Evolutionary conservation across 352 stramenopile species (phyloP), one percentile per base, ranked within the genome.

Genomic region (Globisporangium megalacanthum): DNA sequence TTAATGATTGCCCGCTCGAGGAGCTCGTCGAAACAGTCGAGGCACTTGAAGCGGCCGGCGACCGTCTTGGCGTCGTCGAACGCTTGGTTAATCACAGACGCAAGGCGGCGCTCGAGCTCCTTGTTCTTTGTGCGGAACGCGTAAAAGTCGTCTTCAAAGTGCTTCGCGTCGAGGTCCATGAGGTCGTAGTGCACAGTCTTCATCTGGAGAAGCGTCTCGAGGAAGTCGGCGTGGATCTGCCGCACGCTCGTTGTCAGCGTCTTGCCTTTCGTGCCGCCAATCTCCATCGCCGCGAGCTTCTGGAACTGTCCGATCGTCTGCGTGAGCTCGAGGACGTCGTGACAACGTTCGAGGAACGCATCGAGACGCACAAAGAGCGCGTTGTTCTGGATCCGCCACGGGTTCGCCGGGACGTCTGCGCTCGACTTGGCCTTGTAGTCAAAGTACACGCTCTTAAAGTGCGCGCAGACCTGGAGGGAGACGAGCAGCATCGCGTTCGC

Each of bases 21-120:
- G 11, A 98, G 58, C 37, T 90, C 88, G 41, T 93, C 81, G 54
- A 98, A 98, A 60, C 82, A 94, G 50, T 97, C 88, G 29, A 98
- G 77, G 25, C 96, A 92, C 52, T 96, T 96, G 59, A 98, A 96
- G 7, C 84, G 64, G 0, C 83, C 87, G 6, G 67, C 71, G 25
- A 97, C 86, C 0, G 88, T 97, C 56, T 88, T 92, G 22, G 86
- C 86, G 70, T 98, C 92, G 49, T 97, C 89, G 46, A 98, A 97
- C 6, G 86, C 89, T 53, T 97, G 91, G 37, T 89, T 90, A 25
- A 98, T 86, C 7, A 97, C 83, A 22, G 81, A 94, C 0, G 86
- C 85, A 20, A 98, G 61, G 3, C 89, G 73, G 0, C 84, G 68
- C 66, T 97, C 86, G 6, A 97, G 69, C 63, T 96, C 87, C 51